These are phyloP conservation scores for Coniophora puteana DNA, from an alignment of 1,284 basidiomycete genomes.

Conservation along the genomic window DNA sequence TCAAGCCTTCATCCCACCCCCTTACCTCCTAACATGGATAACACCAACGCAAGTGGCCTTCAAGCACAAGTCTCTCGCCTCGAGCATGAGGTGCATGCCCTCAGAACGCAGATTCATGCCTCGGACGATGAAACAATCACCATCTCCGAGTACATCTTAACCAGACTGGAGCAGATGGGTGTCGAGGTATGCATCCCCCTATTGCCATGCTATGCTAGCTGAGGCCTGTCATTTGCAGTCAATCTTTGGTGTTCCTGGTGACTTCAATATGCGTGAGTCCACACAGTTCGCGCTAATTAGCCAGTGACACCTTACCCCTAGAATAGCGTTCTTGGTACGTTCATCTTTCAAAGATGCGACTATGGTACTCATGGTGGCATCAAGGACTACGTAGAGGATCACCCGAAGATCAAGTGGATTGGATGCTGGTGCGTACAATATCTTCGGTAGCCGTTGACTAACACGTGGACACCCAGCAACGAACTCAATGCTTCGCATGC, in stretches of 20 bases:
- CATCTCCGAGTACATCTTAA: conserved; percentile 69
- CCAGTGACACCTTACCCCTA: background rate
- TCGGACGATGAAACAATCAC: conserved; percentile 43
- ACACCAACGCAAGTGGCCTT: conserved; percentile 25
- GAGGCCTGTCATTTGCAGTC: conserved; percentile 35
- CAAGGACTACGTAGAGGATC: conserved; percentile 84
- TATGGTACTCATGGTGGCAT: background rate
- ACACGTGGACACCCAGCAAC: too few relatives aligned
- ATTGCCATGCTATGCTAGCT: background rate
- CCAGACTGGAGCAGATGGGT: conserved; percentile 64
- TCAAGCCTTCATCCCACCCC: too few relatives aligned
- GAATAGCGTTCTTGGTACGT: conserved; percentile 57
- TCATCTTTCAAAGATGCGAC: background rate
- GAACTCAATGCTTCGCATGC: conserved; percentile 89
- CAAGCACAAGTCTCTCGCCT: conserved; percentile 53
- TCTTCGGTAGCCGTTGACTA: background rate
- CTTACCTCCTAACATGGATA: conserved; percentile 15
- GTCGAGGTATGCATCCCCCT: conserved; percentile 45
- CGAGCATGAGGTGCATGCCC: conserved; percentile 45
- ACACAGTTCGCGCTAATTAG: background rate
- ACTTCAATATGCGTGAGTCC: conserved; percentile 77
- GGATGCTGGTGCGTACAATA: conserved; percentile 70
- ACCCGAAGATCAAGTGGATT: conserved; percentile 80
- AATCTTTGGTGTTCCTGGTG: conserved; percentile 89
- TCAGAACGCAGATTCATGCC: conserved; percentile 28